A percentile compares a stretch with the other conserved stretches of the same genome.
phyloP scores from a whole-genome alignment of 805 yeast species.

The Komagataella populi region DNA sequence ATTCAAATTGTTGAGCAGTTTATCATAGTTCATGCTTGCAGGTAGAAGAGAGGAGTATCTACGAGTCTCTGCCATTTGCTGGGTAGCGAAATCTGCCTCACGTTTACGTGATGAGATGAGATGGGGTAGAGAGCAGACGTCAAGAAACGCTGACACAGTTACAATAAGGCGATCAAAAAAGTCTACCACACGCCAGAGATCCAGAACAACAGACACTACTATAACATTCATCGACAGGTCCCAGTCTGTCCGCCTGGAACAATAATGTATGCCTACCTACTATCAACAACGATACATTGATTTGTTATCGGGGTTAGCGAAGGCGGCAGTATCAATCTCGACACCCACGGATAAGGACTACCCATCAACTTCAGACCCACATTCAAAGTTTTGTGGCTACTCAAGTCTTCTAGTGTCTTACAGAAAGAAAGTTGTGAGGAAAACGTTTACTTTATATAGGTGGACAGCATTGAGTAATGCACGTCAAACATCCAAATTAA shows the following conservation, averaged over 20 bases:
- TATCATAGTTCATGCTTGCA: background rate
- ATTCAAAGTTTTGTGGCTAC: background rate
- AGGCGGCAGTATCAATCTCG: background rate
- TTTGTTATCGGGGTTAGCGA: background rate
- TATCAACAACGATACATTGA: background rate
- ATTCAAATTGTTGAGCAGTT: background rate
- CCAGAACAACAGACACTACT: background rate
- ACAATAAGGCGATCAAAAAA: background rate
- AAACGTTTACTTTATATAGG: background rate
- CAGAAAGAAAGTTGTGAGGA: background rate
- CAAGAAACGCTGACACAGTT: background rate
- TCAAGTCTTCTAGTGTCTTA: background rate
- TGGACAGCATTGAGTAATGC: background rate
- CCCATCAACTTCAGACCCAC: conserved; percentile 6
- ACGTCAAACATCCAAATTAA: background rate
- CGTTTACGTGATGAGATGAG: background rate
- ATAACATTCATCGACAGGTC: background rate
- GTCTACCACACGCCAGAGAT: background rate
- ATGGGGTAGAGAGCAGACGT: background rate
- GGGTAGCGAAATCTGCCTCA: background rate
- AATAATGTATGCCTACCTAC: background rate
- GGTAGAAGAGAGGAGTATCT: no score
- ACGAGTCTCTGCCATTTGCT: background rate
- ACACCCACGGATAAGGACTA: background rate
- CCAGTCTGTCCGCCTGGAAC: background rate